Evolutionary conservation across 768 basidiomycete genomes (phyloP).

Genomic region (Thelephora ganbajun): DNA sequence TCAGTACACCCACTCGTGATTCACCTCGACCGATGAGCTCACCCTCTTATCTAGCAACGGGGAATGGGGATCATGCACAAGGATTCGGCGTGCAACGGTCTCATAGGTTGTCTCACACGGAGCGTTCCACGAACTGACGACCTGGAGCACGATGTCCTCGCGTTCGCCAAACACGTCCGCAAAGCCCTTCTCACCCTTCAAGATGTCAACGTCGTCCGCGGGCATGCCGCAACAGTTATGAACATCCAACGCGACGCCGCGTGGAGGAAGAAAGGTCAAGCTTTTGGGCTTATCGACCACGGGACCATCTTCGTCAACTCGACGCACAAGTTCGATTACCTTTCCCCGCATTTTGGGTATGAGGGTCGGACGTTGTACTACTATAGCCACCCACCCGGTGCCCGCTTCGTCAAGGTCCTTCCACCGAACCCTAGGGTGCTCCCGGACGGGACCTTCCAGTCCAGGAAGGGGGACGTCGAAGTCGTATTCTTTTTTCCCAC

Average conservation of each 20-base stretch:
- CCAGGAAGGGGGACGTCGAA: constrained; percentile 4
- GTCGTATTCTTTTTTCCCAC: constrained; percentile 6
- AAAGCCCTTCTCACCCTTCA: not conserved
- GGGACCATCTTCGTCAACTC: constrained; percentile 3
- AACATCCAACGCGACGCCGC: not conserved
- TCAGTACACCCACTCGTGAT: not conserved
- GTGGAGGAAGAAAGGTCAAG: not conserved
- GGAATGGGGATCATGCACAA: not conserved
- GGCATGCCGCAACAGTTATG: not conserved
- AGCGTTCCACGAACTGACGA: not conserved
- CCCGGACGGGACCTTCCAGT: constrained; percentile 5
- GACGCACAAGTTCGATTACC: constrained; percentile 8
- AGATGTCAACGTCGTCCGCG: not conserved
- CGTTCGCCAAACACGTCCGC: not conserved
- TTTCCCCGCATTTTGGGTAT: constrained; percentile 10
- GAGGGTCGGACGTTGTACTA: constrained; percentile 6
- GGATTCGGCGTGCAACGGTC: not conserved
- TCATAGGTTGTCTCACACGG: not conserved
- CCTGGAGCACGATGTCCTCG: not conserved
- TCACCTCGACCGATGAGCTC: not conserved
- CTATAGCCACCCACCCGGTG: constrained; percentile 5
- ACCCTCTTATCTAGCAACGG: not conserved
- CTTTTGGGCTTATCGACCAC: not conserved
- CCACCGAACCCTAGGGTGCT: constrained; percentile 5
- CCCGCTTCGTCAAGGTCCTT: constrained; percentile 8